Percentiles rank a stretch among this genome's conserved stretches.
phyloP scores from a whole-genome alignment of 768 basidiomycete genomes.

The Pleurotus salmoneostramineus region DNA sequence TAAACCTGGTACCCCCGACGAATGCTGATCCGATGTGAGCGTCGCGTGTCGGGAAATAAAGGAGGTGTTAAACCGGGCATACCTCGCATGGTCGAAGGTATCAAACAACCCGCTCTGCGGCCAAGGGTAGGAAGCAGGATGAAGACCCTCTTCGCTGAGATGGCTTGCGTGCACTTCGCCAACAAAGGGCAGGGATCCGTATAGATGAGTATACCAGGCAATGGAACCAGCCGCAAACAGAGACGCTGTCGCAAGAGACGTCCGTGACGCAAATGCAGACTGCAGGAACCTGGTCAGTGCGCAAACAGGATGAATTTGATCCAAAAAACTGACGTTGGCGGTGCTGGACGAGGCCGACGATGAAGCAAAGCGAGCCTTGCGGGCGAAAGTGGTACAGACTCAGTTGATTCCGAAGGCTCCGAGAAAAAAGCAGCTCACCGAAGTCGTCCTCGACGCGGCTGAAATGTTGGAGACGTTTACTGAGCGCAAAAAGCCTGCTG shows the following conservation, averaged over 20 bases:
- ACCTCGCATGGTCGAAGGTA: constrained; percentile 97
- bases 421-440: constrained; percentile 35
- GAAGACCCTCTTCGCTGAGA: constrained; percentile 91
- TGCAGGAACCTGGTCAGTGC: constrained; percentile 21
- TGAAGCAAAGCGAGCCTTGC: constrained; percentile 71
- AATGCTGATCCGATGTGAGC: constrained; percentile 50
- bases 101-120: constrained; percentile 84
- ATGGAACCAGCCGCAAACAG: constrained; percentile 82
- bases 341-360: constrained; percentile 50
- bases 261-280: constrained; percentile 68
- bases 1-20: constrained; percentile 96
- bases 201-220: constrained; percentile 95
- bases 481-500: constrained; percentile 42
- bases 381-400: background rate
- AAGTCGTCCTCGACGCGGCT: constrained; percentile 40
- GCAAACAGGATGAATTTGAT: background rate
- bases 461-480: constrained; percentile 39
- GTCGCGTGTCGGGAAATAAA: constrained; percentile 10
- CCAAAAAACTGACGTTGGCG: constrained; percentile 53
- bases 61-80: constrained; percentile 26
- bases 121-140: constrained; percentile 87
- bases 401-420: background rate
- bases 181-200: constrained; percentile 85
- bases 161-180: constrained; percentile 92
- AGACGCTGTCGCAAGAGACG: constrained; percentile 72